Conservation (phyloP, 75 land plant genomes). For the Larix kaempferi region DNA sequence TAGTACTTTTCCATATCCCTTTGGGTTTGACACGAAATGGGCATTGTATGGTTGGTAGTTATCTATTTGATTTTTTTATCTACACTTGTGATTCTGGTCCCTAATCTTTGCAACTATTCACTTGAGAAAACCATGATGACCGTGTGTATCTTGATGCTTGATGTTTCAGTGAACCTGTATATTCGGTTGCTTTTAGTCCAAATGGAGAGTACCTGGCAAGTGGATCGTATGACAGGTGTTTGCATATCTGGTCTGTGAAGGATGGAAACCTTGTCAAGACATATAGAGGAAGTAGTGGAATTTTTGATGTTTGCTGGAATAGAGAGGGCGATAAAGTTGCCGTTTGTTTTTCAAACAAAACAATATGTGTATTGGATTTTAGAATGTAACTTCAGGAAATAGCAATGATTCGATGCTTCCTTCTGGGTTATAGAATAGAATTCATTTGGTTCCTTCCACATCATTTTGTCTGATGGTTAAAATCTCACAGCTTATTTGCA, state of each 20-base stretch:
- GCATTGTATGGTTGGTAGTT: background rate
- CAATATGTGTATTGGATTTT: slow-evolving; percentile 88
- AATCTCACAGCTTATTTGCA: no score
- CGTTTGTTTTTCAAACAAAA: slow-evolving; percentile 83
- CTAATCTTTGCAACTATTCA: no score
- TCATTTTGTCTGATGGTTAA: background rate
- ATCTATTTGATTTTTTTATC: no score
- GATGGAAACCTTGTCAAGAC: slow-evolving; percentile 87
- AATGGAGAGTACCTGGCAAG: slow-evolving; percentile 92
- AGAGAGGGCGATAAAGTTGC: slow-evolving; percentile 96
- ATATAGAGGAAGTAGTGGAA: slow-evolving; percentile 86
- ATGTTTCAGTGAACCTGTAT: slow-evolving; percentile 82
- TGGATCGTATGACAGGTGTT: slow-evolving; percentile 83
- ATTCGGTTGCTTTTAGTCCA: slow-evolving; percentile 93
- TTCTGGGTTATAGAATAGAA: background rate
- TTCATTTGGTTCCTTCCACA: background rate
- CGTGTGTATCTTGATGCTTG: background rate
- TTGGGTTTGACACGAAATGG: background rate
- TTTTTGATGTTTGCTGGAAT: slow-evolving; percentile 98
- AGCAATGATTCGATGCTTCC: background rate
- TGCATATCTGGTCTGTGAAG: slow-evolving; percentile 92
- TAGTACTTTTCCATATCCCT: no score
- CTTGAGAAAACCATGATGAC: no score
- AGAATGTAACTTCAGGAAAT: slow-evolving; percentile 48
- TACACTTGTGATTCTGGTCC: no score